These are phyloP conservation scores for Hypoxylon sp. DNA, from an alignment of 2,329 filamentous ascomycete genomes.

Conservation along the genomic window DNA sequence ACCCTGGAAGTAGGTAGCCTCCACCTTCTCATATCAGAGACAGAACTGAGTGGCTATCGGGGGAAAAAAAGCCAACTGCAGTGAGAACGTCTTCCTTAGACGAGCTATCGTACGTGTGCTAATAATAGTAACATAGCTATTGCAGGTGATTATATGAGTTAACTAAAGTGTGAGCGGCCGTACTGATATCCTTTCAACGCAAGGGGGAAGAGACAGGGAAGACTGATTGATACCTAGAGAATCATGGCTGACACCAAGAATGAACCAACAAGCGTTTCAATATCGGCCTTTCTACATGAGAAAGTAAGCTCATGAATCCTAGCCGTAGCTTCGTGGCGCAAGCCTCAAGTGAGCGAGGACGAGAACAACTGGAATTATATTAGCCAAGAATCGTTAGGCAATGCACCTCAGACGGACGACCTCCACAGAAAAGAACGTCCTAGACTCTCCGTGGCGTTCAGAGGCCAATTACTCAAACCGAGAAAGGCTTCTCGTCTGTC, in stretches of 20 bases:
- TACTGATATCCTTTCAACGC: constrained; percentile 9
- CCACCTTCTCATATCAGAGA: not conserved
- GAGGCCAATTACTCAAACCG: constrained; percentile 11
- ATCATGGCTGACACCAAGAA: constrained; percentile 1
- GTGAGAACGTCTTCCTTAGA: not conserved
- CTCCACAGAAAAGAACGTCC: constrained; percentile 1
- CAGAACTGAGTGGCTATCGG: not conserved
- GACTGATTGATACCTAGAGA: not conserved
- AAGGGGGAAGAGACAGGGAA: constrained; percentile 7
- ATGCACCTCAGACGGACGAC: not conserved
- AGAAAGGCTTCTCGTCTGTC: constrained; percentile 1
- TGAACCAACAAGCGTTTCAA: not conserved
- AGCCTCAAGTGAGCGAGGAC: not conserved
- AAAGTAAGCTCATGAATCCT: not conserved
- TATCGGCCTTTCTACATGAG: not conserved
- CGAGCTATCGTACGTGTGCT: not conserved
- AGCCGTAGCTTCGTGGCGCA: constrained; percentile 3
- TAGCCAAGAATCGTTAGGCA: constrained; percentile 4
- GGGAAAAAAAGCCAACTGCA: not conserved
- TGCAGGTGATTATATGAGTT: constrained; percentile 5
- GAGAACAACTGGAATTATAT: constrained; percentile 14
- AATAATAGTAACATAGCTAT: not conserved
- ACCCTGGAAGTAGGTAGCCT: not conserved
- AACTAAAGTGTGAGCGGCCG: not conserved
- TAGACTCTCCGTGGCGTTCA: not conserved